These are phyloP conservation scores for Saturnispora saitoi DNA, from an alignment of 805 yeast species.

Conservation along the genomic window DNA sequence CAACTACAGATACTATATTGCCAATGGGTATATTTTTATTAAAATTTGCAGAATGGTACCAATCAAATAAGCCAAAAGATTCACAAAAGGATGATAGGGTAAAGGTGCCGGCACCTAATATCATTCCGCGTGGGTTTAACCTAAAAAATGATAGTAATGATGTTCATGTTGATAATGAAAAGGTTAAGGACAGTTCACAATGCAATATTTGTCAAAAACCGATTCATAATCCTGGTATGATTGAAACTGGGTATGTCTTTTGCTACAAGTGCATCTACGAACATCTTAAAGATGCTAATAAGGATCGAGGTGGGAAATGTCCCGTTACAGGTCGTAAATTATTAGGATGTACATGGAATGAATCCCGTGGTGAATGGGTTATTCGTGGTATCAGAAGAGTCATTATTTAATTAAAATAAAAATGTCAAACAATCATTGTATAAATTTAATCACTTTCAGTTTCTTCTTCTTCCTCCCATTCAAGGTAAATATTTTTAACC, in stretches of 20 bases:
- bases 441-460: constrained; percentile 22
- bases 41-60: constrained; percentile 92
- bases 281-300: constrained; percentile 42
- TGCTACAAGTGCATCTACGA: constrained; percentile 81
- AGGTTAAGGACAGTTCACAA: constrained; percentile 7
- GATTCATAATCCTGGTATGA: constrained; percentile 71
- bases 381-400: constrained; percentile 68
- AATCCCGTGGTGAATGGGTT: constrained; percentile 54
- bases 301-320: constrained; percentile 58
- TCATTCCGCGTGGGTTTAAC: neutral
- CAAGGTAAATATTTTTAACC: constrained; percentile 54
- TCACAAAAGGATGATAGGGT: constrained; percentile 13
- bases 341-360: constrained; percentile 60
- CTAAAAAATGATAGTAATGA: neutral
- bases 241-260: constrained; percentile 87
- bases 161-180: neutral
- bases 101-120: constrained; percentile 14
- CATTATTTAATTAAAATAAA: constrained; percentile 32
- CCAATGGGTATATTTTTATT: constrained; percentile 76
- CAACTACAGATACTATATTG: constrained; percentile 39
- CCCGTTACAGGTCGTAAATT: constrained; percentile 73
- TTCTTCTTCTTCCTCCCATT: constrained; percentile 76
- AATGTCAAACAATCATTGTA: neutral
- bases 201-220: constrained; percentile 67
- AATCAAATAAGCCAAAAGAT: constrained; percentile 41